Conservation (phyloP, 2,329 filamentous ascomycete genomes). For the Aspergillus candidus region DNA sequence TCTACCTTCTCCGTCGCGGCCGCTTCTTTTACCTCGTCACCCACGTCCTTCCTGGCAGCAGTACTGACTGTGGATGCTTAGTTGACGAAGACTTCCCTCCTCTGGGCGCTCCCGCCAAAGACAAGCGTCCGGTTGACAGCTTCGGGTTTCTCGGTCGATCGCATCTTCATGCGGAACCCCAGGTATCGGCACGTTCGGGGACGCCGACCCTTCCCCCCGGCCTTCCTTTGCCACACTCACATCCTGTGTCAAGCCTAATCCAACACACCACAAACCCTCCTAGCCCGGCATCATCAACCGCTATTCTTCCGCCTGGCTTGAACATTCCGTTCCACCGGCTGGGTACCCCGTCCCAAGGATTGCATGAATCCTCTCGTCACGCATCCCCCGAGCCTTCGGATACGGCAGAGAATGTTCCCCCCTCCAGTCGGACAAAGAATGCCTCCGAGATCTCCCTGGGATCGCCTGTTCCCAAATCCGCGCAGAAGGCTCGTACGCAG, state of each 20-base stretch:
- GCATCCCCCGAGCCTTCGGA: constrained; percentile 23
- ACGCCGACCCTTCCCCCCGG: constrained; percentile 39
- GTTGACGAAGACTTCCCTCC: constrained; percentile 45
- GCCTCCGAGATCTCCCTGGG: constrained; percentile 36
- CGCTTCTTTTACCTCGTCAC: not conserved
- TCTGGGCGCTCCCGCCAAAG: constrained; percentile 35
- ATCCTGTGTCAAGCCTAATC: constrained; percentile 31
- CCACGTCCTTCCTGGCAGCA: constrained; percentile 2
- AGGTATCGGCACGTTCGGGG: constrained; percentile 26
- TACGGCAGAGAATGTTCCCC: constrained; percentile 15
- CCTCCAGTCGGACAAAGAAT: constrained; percentile 23
- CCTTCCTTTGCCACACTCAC: constrained; percentile 37
- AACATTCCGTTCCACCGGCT: constrained; percentile 19
- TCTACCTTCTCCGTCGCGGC: not conserved
- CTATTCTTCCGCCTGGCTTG: constrained; percentile 25
- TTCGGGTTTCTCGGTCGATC: constrained; percentile 33
- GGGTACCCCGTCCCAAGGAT: constrained; percentile 25
- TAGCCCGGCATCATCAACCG: constrained; percentile 25
- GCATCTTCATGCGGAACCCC: constrained; percentile 28
- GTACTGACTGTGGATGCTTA: constrained; percentile 28
- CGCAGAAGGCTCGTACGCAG: constrained; percentile 22
- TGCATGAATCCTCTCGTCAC: constrained; percentile 19
- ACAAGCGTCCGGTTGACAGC: constrained; percentile 28
- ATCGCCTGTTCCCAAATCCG: constrained; percentile 34
- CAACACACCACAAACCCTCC: constrained; percentile 26